Evolutionary conservation across 1,284 basidiomycete genomes (phyloP).

Genomic region (Sporisorium exsertum): DNA sequence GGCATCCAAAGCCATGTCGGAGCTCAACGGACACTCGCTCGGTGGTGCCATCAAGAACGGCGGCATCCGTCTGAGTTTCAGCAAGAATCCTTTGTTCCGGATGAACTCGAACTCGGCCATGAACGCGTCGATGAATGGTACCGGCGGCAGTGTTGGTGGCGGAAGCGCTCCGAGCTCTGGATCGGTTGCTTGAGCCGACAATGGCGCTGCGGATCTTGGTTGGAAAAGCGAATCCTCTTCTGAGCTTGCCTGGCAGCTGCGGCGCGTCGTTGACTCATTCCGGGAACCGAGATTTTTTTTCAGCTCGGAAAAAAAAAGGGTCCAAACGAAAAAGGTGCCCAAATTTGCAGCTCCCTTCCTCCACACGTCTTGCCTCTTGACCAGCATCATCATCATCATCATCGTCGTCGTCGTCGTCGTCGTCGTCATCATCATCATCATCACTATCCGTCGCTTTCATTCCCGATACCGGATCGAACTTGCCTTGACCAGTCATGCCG

Average conservation of each 20-base stretch:
- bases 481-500: slow-evolving; percentile 6
- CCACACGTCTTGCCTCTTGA: slow-evolving; percentile 28
- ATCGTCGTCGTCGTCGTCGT: slow-evolving; percentile 4
- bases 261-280: slow-evolving; percentile 20
- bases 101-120: slow-evolving; percentile 55
- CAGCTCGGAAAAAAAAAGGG: slow-evolving; percentile 8
- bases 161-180: slow-evolving; percentile 20
- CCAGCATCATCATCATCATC: slow-evolving; percentile 32
- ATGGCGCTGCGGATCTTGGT: neutral
- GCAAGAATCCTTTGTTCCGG: slow-evolving; percentile 61
- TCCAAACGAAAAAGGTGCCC: slow-evolving; percentile 7
- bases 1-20: slow-evolving; percentile 85
- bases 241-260: slow-evolving; percentile 34
- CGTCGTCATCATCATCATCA: slow-evolving; percentile 17
- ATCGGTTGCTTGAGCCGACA: slow-evolving; percentile 13
- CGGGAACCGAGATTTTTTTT: slow-evolving; percentile 20
- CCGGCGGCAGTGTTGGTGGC: slow-evolving; percentile 9
- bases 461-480: too few relatives aligned
- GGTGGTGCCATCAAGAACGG: slow-evolving; percentile 87
- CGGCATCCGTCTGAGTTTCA: slow-evolving; percentile 90
- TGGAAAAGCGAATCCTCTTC: slow-evolving; percentile 1
- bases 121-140: slow-evolving; percentile 25
- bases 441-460: slow-evolving; percentile 5
- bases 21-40: slow-evolving; percentile 90
- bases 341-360: slow-evolving; percentile 1